Conservation (phyloP, 1,139 yeast genomes). For the Pichia sp. region DNA sequence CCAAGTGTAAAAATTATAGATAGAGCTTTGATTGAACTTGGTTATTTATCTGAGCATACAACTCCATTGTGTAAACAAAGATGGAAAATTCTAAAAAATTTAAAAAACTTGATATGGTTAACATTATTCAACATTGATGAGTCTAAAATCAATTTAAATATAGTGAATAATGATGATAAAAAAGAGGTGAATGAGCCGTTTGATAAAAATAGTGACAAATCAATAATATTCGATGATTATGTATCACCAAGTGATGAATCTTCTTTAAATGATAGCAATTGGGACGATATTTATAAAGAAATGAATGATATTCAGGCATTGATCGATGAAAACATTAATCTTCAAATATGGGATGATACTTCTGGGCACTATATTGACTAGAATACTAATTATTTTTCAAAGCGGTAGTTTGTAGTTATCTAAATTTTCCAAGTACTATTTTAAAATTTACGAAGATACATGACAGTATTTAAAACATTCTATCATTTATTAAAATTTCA, state of each 20-base stretch:
- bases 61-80: constrained; percentile 18
- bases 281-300: constrained; percentile 16
- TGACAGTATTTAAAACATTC: too few species aligned
- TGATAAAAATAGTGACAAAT: neutral
- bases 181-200: neutral
- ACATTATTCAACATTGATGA: constrained; percentile 9
- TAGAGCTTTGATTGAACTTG: constrained; percentile 12
- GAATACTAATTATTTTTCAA: too few species aligned
- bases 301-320: constrained; percentile 15
- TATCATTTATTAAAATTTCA: too few species aligned
- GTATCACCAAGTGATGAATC: neutral
- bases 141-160: neutral
- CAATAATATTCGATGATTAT: neutral
- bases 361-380: constrained; percentile 16
- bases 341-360: constrained; percentile 20
- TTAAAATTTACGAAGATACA: too few species aligned
- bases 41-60: constrained; percentile 19
- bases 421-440: too few species aligned
- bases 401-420: too few species aligned
- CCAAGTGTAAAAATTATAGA: constrained; percentile 10
- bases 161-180: neutral
- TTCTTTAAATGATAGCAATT: constrained; percentile 10
- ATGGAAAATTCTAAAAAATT: constrained; percentile 18
- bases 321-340: constrained; percentile 18
- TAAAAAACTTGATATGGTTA: constrained; percentile 18